A percentile compares a stretch with the other conserved stretches of the same genome.
These are phyloP conservation scores for Flaveria bidentis DNA, from an alignment of 129 eudicot genomes.

Conservation along the genomic window DNA sequence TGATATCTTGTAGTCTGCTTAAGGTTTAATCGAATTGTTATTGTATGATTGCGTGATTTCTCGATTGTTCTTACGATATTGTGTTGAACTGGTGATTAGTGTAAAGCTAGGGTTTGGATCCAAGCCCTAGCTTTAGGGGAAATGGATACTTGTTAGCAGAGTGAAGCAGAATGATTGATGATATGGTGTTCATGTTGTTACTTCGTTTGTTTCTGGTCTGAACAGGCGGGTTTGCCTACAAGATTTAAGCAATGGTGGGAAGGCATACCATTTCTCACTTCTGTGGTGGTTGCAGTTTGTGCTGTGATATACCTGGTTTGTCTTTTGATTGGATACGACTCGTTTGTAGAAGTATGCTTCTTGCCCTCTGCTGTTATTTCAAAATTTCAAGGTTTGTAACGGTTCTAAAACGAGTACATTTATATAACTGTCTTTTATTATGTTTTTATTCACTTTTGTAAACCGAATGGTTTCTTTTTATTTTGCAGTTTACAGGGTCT, in stretches of 20 bases:
- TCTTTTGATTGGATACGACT: constrained; percentile 89
- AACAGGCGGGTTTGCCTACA: constrained; percentile 78
- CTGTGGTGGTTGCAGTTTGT: constrained; percentile 69
- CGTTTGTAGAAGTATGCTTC: constrained; percentile 85
- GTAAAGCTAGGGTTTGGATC: not conserved
- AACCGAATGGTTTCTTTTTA: constrained; percentile 1
- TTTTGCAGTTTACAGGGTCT: constrained; percentile 86
- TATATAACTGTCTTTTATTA: not conserved
- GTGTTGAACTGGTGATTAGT: not conserved
- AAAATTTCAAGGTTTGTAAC: constrained; percentile 67
- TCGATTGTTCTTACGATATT: not conserved
- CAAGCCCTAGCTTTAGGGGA: not conserved
- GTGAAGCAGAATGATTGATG: constrained; percentile 1
- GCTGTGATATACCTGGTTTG: constrained; percentile 72
- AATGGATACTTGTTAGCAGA: not conserved
- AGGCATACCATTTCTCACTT: constrained; percentile 89
- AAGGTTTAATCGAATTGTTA: not conserved
- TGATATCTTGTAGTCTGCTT: constrained; percentile 1
- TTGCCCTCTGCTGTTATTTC: constrained; percentile 77
- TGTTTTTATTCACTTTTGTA: constrained; percentile 14
- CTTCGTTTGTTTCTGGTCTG: constrained; percentile 22
- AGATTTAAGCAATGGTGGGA: constrained; percentile 96
- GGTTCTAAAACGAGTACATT: not conserved
- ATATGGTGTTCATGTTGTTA: constrained; percentile 15
- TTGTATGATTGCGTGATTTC: constrained; percentile 9